Evolutionary conservation across 176 grass and related monocot species (phyloP).

Genomic region (Carex littledalei): DNA sequence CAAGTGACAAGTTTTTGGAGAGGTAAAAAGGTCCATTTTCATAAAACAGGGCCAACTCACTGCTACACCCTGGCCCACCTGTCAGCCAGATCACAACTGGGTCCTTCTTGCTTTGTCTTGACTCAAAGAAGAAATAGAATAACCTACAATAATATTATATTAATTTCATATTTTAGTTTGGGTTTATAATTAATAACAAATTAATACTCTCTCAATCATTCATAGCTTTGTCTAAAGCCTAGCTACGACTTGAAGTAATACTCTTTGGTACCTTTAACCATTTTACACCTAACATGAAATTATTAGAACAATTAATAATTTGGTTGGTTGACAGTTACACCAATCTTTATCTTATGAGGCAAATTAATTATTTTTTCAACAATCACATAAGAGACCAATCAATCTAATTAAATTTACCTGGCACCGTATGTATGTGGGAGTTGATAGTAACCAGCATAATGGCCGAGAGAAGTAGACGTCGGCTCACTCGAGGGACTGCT

Average conservation of each 20-base stretch:
- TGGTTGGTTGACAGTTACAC: background rate
- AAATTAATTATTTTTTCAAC: background rate
- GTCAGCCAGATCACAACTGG: conserved; percentile 96
- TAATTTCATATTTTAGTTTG: background rate
- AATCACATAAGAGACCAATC: background rate
- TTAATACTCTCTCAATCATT: background rate
- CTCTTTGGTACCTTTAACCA: background rate
- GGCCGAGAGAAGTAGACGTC: conserved; percentile 46
- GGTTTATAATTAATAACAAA: background rate
- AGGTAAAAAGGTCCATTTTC: conserved; percentile 85
- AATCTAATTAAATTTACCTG: conserved; percentile 32
- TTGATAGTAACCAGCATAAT: conserved; percentile 90
- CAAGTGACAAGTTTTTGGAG: conserved; percentile 71
- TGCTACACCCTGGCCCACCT: conserved; percentile 91
- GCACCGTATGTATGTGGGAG: conserved; percentile 79
- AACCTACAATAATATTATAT: conserved; percentile 34
- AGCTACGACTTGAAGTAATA: background rate
- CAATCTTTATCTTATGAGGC: background rate
- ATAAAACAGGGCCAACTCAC: conserved; percentile 95
- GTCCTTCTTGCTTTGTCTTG: conserved; percentile 62
- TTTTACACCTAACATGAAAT: conserved; percentile 13
- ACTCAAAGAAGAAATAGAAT: conserved; percentile 99
- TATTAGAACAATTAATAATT: background rate
- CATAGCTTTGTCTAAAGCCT: background rate
- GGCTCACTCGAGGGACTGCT: background rate